Percentiles rank a stretch among this genome's conserved stretches.
Evolutionary conservation across 768 basidiomycete species (phyloP).

Genomic region (Boletus speciosus): DNA sequence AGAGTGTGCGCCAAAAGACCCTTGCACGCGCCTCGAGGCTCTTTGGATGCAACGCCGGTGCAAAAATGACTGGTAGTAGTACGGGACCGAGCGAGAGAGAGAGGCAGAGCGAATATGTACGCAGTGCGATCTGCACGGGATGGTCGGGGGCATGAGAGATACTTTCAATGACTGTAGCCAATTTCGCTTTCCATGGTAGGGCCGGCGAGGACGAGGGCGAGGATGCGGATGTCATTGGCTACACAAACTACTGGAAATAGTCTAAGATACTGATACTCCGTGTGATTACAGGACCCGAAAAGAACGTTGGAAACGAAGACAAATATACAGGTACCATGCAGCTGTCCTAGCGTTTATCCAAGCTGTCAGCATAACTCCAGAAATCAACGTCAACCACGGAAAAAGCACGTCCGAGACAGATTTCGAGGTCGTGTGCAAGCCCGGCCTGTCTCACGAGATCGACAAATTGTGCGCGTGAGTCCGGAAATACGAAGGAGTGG

Average conservation of each 20-base stretch:
- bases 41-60: conserved; percentile 27
- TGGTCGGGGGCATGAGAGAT: conserved; percentile 41
- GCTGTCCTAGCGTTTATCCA: conserved; percentile 1
- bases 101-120: conserved; percentile 65
- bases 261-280: not conserved
- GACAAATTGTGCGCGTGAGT: conserved; percentile 69
- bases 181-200: not conserved
- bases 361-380: conserved; percentile 55
- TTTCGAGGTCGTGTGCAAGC: conserved; percentile 33
- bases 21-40: conserved; percentile 18
- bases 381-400: conserved; percentile 53
- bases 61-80: conserved; percentile 50
- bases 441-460: conserved; percentile 48
- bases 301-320: not conserved
- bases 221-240: conserved; percentile 3
- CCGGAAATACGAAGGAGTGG: conserved; percentile 64
- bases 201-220: not conserved
- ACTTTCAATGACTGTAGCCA: not conserved
- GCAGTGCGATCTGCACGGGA: conserved; percentile 54
- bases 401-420: conserved; percentile 23
- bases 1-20: conserved; percentile 37
- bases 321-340: not conserved
- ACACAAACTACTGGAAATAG: not conserved
- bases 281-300: not conserved
- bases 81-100: conserved; percentile 67